phyloP scores from a whole-genome alignment of 2,329 filamentous ascomycete species.

The Alternaria solani region DNA sequence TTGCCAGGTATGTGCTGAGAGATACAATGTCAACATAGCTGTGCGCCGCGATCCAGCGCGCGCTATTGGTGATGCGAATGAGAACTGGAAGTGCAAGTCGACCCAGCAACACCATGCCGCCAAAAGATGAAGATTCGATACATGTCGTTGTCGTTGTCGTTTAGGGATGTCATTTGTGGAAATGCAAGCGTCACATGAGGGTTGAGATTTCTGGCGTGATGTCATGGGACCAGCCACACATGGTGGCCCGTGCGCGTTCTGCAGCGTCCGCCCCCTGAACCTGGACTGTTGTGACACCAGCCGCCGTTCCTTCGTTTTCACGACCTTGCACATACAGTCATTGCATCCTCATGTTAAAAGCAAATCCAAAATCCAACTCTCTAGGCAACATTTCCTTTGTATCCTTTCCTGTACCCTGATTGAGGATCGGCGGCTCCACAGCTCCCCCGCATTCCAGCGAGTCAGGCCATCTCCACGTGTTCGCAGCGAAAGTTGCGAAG shows the following conservation, averaged over 20 bases:
- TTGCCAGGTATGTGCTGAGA: background rate
- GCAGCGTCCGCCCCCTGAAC: background rate
- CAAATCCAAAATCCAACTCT: background rate
- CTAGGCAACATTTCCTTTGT: background rate
- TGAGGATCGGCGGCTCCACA: constrained; percentile 9
- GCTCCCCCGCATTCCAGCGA: constrained; percentile 19
- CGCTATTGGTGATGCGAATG: background rate
- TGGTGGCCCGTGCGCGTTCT: constrained; percentile 11
- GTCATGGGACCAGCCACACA: constrained; percentile 9
- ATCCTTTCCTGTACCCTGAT: background rate
- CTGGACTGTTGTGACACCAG: background rate
- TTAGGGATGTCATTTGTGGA: constrained; percentile 1
- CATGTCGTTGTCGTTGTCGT: too few species aligned
- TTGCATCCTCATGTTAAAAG: background rate
- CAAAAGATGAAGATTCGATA: background rate
- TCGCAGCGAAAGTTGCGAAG: constrained; percentile 14
- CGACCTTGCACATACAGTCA: background rate
- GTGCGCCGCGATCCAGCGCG: background rate
- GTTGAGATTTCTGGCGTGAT: constrained; percentile 6
- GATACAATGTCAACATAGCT: background rate
- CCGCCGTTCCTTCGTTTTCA: background rate
- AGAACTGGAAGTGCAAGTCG: background rate
- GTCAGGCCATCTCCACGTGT: constrained; percentile 23
- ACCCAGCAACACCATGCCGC: background rate
- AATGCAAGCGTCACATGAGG: constrained; percentile 1